Base-by-base conservation (phyloP, 129 eudicot species). In the Dittrichia graveolens region DNA sequence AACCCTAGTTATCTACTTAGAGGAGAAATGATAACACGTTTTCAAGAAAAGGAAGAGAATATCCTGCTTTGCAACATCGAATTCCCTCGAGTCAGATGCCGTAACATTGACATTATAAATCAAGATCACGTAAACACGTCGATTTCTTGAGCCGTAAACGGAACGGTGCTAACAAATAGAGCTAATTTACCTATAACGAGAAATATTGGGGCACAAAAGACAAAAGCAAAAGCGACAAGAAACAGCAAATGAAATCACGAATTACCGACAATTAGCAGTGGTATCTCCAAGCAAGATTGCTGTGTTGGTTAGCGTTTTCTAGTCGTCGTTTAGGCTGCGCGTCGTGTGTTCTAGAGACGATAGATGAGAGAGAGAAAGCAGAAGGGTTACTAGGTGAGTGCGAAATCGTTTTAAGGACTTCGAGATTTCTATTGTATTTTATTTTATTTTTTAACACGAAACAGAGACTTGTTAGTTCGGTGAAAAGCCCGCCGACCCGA, bases 1-100 rank as follows among this genome's bases (percentile, higher is more conserved):
- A 77, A 69, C 81, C 76, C 81, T 77, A 66, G 5, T 56, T 76
- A 43, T 58, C 47, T 18, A 74, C 6, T 18, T 38, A 8, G 5
- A 24, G 40, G 5, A 9, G 49, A 5, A 63, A 58, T 0, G 8
- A 47, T n/a, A 50, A 50, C 74, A 48, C 55, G 59, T 37, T 47
- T 47, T 67, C 58, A 67, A 76, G 44, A 31, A 19, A 61, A 68
- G 5, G 12, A 69, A 10, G 24, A 10, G 44, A 61, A 6, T 39
- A 39, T 59, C 0, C 14, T 45, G 56, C 43, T 15, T 24, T 44
- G 6, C 53, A 60, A 3, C 35, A 45, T 15, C 75, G 54, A 58
- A n/a, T 68, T 59, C 70, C 38, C 7, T 69, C 47, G 6, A 60
- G 42, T 34, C 61, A 43, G 69, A 46, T 16, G 31, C 19, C 65